These are phyloP conservation scores for Prunus fruticosa DNA, from an alignment of 306 rosid species.

Conservation along the genomic window DNA sequence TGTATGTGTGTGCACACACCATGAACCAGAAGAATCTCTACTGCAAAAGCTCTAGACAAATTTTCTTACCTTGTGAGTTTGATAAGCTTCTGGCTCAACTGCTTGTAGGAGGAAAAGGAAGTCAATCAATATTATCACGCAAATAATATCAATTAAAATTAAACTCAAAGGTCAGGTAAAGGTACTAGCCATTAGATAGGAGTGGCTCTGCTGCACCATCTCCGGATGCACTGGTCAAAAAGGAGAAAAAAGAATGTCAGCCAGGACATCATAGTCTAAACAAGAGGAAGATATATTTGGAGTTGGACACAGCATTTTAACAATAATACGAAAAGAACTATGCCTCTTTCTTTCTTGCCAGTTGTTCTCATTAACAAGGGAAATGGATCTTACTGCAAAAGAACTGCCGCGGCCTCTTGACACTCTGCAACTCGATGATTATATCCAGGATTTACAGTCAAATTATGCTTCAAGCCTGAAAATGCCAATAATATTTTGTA, in stretches of 20 bases:
- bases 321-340: background rate
- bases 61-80: constrained; percentile 71
- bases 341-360: no score
- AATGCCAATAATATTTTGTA: constrained; percentile 79
- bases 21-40: background rate
- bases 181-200: constrained; percentile 76
- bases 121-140: constrained; percentile 16
- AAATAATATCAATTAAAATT: background rate
- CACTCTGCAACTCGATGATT: constrained; percentile 86
- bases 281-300: background rate
- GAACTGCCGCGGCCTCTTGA: constrained; percentile 77
- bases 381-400: constrained; percentile 53
- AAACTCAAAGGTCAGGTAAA: constrained; percentile 30
- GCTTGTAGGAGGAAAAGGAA: constrained; percentile 30
- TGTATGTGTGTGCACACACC: background rate
- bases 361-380: background rate
- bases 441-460: constrained; percentile 79
- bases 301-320: background rate
- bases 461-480: constrained; percentile 88
- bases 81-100: constrained; percentile 71
- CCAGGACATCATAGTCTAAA: background rate
- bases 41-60: constrained; percentile 4
- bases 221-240: constrained; percentile 66
- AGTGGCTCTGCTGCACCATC: constrained; percentile 41
- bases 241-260: constrained; percentile 24